Base-by-base conservation (phyloP, 306 rosid genomes). In the Erythrophleum fordii region DNA sequence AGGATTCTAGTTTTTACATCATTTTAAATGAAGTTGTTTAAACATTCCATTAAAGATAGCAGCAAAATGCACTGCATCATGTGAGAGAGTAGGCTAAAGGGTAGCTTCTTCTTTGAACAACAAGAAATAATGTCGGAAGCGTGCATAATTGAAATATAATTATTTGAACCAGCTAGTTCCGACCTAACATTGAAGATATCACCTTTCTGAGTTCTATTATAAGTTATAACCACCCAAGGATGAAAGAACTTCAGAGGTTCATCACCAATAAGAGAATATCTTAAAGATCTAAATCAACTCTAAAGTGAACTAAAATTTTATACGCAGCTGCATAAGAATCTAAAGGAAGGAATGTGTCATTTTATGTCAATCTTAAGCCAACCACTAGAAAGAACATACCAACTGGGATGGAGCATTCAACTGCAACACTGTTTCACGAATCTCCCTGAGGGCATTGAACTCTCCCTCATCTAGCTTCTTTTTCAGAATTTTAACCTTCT, bases 391-490 rank as follows among this genome's bases (percentile, higher is more conserved):
- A 59, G 70, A 58, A 59, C 86, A 65, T 91, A 95, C 98, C 96
- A 95, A 76, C 75, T 76, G 84, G 81, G 91, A 68, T 76, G 97
- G 92, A 62, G 98, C 96, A 79, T 85, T 84, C 83, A 95, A 66
- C 85, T 93, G 90, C 76, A 93, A 79, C 83, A 95, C 93, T 56
- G 98, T 90, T 79, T 88, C 80, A 11, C 99, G 97, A 85, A 95
- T 95, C 83, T 91, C 92, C 88, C 78, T 68, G 71, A 95, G 97
- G 18, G 81, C 85, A 80, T 84, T 82, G 79, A 88, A 91, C 51
- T 95, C 92, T 79, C 85, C 97, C 42, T 82, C 83, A 34, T 76
- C 88, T 76, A 95, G 79, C 91, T 88, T 90, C 77, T 65, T 86
- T 87, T 90, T 95, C 87, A 93, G 81, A 81, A 14, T 39, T 53